These are phyloP conservation scores for Septoria petroselini DNA, from an alignment of 2,329 filamentous ascomycete genomes.

Conservation along the genomic window DNA sequence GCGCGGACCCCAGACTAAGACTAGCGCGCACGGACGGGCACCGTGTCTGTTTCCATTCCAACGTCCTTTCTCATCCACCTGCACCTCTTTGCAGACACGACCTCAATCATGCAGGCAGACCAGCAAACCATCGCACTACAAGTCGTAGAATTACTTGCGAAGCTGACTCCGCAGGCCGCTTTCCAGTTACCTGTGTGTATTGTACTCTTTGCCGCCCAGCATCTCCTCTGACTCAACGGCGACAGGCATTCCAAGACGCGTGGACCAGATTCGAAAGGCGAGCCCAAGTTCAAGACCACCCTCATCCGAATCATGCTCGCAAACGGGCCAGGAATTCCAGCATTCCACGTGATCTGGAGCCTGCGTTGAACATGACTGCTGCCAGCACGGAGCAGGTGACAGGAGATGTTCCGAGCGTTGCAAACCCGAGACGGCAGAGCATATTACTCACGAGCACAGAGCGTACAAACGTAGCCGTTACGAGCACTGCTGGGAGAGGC, in stretches of 20 bases:
- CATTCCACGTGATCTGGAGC: neutral
- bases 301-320: neutral
- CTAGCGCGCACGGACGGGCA: too few species aligned
- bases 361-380: neutral
- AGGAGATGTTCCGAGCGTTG: neutral
- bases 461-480: neutral
- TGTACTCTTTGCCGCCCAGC: neutral
- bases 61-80: neutral
- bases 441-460: neutral
- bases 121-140: neutral
- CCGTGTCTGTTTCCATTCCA: too few species aligned
- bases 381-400: conserved; percentile 1
- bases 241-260: neutral
- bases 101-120: neutral
- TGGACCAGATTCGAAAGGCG: neutral
- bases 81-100: conserved; percentile 1
- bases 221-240: neutral
- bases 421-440: neutral
- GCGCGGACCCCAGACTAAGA: too few species aligned
- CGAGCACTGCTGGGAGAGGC: neutral
- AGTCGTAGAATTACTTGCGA: conserved; percentile 3
- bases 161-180: neutral
- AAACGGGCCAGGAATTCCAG: neutral
- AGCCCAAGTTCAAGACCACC: neutral
- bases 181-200: neutral